These are phyloP conservation scores for Auricularia cornea DNA, from an alignment of 768 basidiomycete species.

Conservation along the genomic window DNA sequence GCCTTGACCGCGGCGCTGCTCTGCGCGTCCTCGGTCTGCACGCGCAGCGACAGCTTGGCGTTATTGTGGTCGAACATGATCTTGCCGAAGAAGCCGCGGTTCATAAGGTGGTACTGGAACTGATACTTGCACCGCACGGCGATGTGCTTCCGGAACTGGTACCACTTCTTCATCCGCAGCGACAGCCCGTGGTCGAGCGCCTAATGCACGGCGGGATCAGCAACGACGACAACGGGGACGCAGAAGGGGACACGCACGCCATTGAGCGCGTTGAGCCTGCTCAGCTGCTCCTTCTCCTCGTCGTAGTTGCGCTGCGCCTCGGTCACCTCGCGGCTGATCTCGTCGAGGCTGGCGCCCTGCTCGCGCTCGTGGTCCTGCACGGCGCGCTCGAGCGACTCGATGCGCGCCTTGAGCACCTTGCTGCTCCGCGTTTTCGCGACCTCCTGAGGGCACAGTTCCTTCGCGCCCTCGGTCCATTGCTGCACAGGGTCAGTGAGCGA, in stretches of 20 bases:
- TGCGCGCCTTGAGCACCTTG: conserved; percentile 38
- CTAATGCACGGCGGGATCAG: conserved; percentile 27
- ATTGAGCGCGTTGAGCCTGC: conserved; percentile 54
- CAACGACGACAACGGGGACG: background rate
- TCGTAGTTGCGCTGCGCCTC: conserved; percentile 52
- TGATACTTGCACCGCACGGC: conserved; percentile 79
- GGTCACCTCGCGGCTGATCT: conserved; percentile 65
- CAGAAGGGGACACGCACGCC: conserved; percentile 35
- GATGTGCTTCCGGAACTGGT: conserved; percentile 80
- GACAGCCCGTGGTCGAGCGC: conserved; percentile 58
- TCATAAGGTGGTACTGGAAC: conserved; percentile 73
- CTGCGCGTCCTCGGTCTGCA: conserved; percentile 1
- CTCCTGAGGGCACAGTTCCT: conserved; percentile 45
- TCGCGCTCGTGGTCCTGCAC: conserved; percentile 57
- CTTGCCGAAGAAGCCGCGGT: conserved; percentile 85
- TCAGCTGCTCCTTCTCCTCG: conserved; percentile 53
- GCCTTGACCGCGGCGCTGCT: background rate
- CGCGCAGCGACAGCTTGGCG: conserved; percentile 46
- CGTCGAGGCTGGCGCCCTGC: conserved; percentile 74
- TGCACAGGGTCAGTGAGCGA: conserved; percentile 16
- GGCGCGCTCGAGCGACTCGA: conserved; percentile 56
- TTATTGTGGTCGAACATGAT: conserved; percentile 74
- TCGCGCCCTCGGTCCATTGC: conserved; percentile 59
- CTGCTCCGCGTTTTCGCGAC: conserved; percentile 19
- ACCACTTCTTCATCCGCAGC: conserved; percentile 66